Evolutionary conservation across 179 eudicot genomes (phyloP).

Genomic region (Patellifolia procumbens): DNA sequence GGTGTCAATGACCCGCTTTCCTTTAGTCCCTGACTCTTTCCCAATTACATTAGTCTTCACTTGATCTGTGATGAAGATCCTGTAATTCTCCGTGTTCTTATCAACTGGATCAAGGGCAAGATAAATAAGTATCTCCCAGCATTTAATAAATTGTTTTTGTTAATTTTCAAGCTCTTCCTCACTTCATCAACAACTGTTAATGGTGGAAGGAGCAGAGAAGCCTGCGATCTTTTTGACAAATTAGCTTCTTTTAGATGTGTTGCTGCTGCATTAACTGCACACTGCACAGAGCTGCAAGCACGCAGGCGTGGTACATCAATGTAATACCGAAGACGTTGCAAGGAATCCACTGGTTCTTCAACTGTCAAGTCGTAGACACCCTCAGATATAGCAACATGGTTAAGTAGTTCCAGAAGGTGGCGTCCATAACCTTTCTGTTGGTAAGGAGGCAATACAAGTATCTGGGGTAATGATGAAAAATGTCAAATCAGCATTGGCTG

Average conservation of each 20-base stretch:
- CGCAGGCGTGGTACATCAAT: conserved; percentile 73
- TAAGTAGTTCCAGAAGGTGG: conserved; percentile 60
- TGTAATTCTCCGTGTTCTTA: conserved; percentile 67
- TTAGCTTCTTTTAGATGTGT: conserved; percentile 69
- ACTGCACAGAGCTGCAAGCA: conserved; percentile 46
- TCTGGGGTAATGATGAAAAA: conserved; percentile 47
- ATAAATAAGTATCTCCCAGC: conserved; percentile 92
- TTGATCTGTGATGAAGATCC: conserved; percentile 53
- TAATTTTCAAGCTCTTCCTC: conserved; percentile 71
- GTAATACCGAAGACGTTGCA: conserved; percentile 74
- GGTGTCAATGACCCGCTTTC: conserved; percentile 60
- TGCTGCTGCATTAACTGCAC: conserved; percentile 45
- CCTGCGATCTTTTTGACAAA: conserved; percentile 62
- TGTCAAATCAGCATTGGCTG: neutral
- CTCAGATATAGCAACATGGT: conserved; percentile 60
- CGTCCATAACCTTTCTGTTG: conserved; percentile 83
- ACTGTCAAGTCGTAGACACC: conserved; percentile 72
- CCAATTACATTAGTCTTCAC: conserved; percentile 72
- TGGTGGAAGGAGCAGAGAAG: conserved; percentile 58
- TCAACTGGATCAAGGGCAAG: conserved; percentile 63
- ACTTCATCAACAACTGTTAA: conserved; percentile 52
- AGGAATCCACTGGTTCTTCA: conserved; percentile 90
- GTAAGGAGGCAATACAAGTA: conserved; percentile 80
- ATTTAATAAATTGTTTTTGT: conserved; percentile 77
- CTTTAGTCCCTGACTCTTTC: conserved; percentile 58